Base-by-base conservation (phyloP, 1,284 basidiomycete genomes). In the Pseudozyma hubeiensis region DNA sequence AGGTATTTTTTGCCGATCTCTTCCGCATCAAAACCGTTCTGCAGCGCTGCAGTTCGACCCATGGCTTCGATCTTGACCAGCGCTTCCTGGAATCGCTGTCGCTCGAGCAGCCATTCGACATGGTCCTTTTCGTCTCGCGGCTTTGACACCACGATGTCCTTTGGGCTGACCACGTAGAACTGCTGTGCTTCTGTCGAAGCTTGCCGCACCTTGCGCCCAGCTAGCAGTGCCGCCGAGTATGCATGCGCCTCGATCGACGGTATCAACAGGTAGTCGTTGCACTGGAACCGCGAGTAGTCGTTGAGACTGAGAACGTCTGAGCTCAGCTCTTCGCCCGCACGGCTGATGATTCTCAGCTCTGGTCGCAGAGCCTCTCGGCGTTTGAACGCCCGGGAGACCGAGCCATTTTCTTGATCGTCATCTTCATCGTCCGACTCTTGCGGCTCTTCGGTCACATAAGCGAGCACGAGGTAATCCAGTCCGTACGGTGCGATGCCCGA, bases 21-120 rank as follows among this genome's bases (percentile, higher is more conserved):
- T 11, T 89, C 87, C 1, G 91, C 90, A 77, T 91, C 91, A 55
- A 88, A 85, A 3, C 80, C 81, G n/a, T 66, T 75, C 57, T 70
- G 73, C 7, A 53, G 34, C 5, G 80, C 81, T 17, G 55, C 70
- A 1, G 48, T 61, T 24, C 51, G 61, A n/a, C 90, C 87, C 68
- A 88, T 80, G 56, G 88, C 88, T 84, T 97, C 94, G n/a, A 94
- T 89, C 59, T 90, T 90, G 30, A 88, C 89, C 64, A 99, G 86
- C 0, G 97, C 97, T 80, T 97, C 93, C 75, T 94, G 92, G 81
- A 93, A 99, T 65, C 90, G 86, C 81, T 89, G 88, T 68, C 90
- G 88, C 80, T 97, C 93, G 16, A 98, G 90, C 16, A 99, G 87
- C 96, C 96, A 99, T 11, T 89, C 88, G 48, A 99, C 90, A 81